phyloP scores from a whole-genome alignment of 78 protist species.

The Tieghemostelium lacteum region DNA sequence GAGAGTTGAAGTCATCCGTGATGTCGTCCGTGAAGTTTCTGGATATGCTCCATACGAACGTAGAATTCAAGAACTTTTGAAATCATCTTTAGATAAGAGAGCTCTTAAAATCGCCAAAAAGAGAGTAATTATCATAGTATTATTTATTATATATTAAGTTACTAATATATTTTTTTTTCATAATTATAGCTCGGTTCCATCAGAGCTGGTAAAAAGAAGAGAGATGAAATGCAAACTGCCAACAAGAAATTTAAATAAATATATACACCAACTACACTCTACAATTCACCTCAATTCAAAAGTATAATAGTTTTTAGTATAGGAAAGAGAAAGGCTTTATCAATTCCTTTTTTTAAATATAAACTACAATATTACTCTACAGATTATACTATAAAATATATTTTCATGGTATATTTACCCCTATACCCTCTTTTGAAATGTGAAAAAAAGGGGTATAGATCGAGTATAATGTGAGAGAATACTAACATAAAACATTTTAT shows the following conservation, averaged over 20 bases:
- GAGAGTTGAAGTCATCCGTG: constrained; percentile 75
- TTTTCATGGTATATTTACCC: no score
- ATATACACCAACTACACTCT: constrained; percentile 11
- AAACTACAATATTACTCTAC: not conserved
- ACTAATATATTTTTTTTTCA: no score
- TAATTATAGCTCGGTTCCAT: constrained; percentile 44
- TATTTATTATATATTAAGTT: not conserved
- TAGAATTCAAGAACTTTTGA: constrained; percentile 91
- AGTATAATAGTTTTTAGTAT: not conserved
- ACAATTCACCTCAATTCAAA: not conserved
- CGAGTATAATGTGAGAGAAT: no score
- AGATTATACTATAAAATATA: not conserved
- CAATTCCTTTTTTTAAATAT: not conserved
- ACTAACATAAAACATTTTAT: no score
- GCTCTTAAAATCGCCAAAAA: constrained; percentile 95
- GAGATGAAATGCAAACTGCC: constrained; percentile 65
- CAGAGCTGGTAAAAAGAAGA: constrained; percentile 79
- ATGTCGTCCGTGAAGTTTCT: constrained; percentile 90
- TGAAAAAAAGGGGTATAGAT: no score
- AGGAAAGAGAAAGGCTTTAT: not conserved
- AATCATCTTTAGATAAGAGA: constrained; percentile 94
- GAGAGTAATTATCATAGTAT: constrained; percentile 22
- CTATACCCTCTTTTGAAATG: no score
- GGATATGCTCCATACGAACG: constrained; percentile 97
- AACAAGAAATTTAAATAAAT: constrained; percentile 50